Percentiles rank a stretch among this genome's conserved stretches.
Evolutionary conservation across 2,329 filamentous ascomycete genomes (phyloP).

Genomic region (Ceratocystis cacaofunesta): DNA sequence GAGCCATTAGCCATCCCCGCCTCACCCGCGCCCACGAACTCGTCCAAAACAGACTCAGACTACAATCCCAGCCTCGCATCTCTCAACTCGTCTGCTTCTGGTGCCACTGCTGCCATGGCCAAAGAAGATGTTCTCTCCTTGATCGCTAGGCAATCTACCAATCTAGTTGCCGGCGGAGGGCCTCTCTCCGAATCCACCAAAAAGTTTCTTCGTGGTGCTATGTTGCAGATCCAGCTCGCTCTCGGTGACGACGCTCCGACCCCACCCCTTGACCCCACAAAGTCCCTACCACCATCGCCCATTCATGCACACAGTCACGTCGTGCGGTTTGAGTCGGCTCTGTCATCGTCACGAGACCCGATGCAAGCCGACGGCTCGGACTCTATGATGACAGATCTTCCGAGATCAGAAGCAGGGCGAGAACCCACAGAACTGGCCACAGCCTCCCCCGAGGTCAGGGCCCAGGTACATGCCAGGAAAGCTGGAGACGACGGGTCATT

Average conservation of each 20-base stretch:
- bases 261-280: slow-evolving; percentile 8
- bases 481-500: neutral
- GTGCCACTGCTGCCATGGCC: neutral
- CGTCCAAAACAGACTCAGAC: slow-evolving; percentile 13
- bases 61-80: neutral
- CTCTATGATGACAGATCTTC: slow-evolving; percentile 8
- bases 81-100: neutral
- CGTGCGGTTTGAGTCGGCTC: neutral
- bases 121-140: slow-evolving; percentile 29
- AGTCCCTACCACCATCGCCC: slow-evolving; percentile 9
- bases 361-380: neutral
- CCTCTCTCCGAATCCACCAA: slow-evolving; percentile 31
- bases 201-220: slow-evolving; percentile 29
- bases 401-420: slow-evolving; percentile 1
- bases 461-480: neutral
- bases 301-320: neutral
- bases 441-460: slow-evolving; percentile 2
- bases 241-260: slow-evolving; percentile 14
- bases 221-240: slow-evolving; percentile 12
- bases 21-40: slow-evolving; percentile 12
- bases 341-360: neutral
- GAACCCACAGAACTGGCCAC: neutral
- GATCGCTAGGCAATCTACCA: slow-evolving; percentile 34
- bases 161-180: slow-evolving; percentile 27
- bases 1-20: slow-evolving; percentile 6